Evolutionary conservation across 164 flowering plant genomes (phyloP).

Genomic region (Chimonanthus salicifolius): DNA sequence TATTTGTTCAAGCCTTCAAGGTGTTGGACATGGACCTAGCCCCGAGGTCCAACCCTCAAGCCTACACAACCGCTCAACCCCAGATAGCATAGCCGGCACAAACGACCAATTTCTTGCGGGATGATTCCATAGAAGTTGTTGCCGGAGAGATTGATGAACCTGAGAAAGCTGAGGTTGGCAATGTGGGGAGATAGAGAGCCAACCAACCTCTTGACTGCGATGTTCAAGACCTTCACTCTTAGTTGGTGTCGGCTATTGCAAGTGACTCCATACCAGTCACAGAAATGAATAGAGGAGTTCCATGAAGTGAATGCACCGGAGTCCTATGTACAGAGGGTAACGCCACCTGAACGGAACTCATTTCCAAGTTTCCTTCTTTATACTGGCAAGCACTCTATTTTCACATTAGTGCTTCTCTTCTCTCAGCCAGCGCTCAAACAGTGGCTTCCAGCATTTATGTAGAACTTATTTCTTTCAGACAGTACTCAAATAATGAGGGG

Average conservation of each 20-base stretch:
- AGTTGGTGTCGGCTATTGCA: slow-evolving; percentile 9
- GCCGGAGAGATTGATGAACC: slow-evolving; percentile 25
- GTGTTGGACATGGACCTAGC: slow-evolving; percentile 12
- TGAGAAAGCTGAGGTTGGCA: slow-evolving; percentile 38
- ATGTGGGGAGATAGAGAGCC: slow-evolving; percentile 33
- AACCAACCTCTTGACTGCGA: slow-evolving; percentile 9
- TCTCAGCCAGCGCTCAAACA: no score
- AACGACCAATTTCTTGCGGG: slow-evolving; percentile 25
- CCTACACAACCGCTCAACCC: neutral
- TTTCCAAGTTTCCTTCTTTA: no score
- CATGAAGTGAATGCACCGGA: slow-evolving; percentile 21
- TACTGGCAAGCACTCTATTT: no score
- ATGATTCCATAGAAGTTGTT: slow-evolving; percentile 27
- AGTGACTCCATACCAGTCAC: slow-evolving; percentile 30
- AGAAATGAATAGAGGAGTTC: slow-evolving; percentile 24
- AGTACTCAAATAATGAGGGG: no score
- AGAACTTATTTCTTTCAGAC: no score
- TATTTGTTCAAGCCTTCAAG: slow-evolving; percentile 13
- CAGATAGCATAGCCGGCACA: slow-evolving; percentile 21
- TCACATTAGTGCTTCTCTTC: no score
- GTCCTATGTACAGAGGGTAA: no score
- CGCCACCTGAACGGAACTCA: no score
- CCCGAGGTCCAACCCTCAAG: neutral
- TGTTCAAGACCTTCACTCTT: slow-evolving; percentile 21
- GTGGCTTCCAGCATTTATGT: no score